A percentile compares a stretch with the other conserved stretches of the same genome.
These are phyloP conservation scores for Actinomortierella wolfii DNA, from an alignment of 371 early-diverging fungal genomes.

Conservation along the genomic window DNA sequence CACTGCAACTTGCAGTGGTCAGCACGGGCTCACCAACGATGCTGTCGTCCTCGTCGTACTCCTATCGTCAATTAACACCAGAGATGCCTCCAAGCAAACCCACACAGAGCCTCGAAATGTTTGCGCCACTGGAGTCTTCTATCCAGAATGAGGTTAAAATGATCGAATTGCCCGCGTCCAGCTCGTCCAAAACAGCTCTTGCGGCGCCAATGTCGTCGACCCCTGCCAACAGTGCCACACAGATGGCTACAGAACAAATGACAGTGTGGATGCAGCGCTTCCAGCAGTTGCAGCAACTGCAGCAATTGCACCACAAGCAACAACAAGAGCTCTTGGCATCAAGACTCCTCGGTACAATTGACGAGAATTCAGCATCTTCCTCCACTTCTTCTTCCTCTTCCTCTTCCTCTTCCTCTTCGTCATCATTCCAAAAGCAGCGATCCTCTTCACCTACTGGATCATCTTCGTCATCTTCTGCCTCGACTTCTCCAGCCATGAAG, in stretches of 20 bases:
- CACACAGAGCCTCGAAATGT: not conserved
- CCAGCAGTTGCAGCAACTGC: conserved; percentile 29
- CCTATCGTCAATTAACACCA: conserved; percentile 26
- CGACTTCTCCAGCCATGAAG: too few species aligned
- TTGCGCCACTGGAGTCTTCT: too few species aligned
- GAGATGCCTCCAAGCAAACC: conserved; percentile 41
- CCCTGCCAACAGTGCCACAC: conserved; percentile 8
- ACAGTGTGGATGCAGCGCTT: conserved; percentile 29
- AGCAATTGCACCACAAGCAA: conserved; percentile 24
- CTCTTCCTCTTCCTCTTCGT: not conserved
- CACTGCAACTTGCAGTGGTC: conserved; percentile 1
- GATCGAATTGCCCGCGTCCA: too few species aligned
- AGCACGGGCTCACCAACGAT: conserved; percentile 15
- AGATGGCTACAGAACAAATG: conserved; percentile 13
- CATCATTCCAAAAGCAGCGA: conserved; percentile 4
- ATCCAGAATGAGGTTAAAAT: too few species aligned
- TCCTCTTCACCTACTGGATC: too few species aligned
- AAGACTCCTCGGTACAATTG: conserved; percentile 8
- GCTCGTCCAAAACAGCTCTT: too few species aligned
- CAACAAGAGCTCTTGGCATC: conserved; percentile 30
- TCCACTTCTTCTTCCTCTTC: conserved; percentile 5
- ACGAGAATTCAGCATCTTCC: conserved; percentile 1
- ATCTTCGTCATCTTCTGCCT: too few species aligned
- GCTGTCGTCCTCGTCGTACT: conserved; percentile 24
- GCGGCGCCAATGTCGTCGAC: conserved; percentile 2